These are phyloP conservation scores for Calonectria honghensis DNA, from an alignment of 2,329 filamentous ascomycete genomes.

Conservation along the genomic window DNA sequence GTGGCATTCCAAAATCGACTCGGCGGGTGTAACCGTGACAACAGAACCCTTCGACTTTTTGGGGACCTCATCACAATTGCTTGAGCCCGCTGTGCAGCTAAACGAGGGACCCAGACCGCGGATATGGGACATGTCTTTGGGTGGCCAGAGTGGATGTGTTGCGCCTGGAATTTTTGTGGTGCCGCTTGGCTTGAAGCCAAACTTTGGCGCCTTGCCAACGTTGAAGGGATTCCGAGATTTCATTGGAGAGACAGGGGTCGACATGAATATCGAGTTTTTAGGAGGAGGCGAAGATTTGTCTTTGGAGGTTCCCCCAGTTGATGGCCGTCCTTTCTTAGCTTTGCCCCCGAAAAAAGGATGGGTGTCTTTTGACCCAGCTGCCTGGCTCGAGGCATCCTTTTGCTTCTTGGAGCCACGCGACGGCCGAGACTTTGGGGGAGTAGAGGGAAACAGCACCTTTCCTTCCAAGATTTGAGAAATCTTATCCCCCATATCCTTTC, in stretches of 20 bases:
- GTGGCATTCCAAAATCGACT: constrained; percentile 65
- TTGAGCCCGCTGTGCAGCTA: constrained; percentile 68
- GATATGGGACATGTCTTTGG: constrained; percentile 78
- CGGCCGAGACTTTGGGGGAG: constrained; percentile 53
- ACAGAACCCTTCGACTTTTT: constrained; percentile 35
- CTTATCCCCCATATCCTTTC: constrained; percentile 71
- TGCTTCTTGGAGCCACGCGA: constrained; percentile 51
- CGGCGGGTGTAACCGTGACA: constrained; percentile 45
- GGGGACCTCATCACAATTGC: constrained; percentile 58
- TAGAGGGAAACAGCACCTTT: constrained; percentile 52
- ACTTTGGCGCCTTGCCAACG: constrained; percentile 61
- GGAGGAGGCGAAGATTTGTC: constrained; percentile 52
- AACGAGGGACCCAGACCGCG: constrained; percentile 64
- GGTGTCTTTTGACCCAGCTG: constrained; percentile 55
- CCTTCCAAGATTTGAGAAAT: constrained; percentile 78
- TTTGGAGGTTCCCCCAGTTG: constrained; percentile 45
- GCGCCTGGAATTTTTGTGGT: constrained; percentile 79
- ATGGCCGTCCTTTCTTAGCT: constrained; percentile 54
- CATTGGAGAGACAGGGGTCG: constrained; percentile 72
- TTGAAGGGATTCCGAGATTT: constrained; percentile 59
- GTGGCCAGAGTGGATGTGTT: constrained; percentile 82
- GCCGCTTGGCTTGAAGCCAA: constrained; percentile 66
- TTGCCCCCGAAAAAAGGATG: constrained; percentile 67
- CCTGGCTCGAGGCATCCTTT: constrained; percentile 50
- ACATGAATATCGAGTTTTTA: constrained; percentile 68